phyloP scores from a whole-genome alignment of 257 asterid genomes.

The Thymus quinquecostatus region DNA sequence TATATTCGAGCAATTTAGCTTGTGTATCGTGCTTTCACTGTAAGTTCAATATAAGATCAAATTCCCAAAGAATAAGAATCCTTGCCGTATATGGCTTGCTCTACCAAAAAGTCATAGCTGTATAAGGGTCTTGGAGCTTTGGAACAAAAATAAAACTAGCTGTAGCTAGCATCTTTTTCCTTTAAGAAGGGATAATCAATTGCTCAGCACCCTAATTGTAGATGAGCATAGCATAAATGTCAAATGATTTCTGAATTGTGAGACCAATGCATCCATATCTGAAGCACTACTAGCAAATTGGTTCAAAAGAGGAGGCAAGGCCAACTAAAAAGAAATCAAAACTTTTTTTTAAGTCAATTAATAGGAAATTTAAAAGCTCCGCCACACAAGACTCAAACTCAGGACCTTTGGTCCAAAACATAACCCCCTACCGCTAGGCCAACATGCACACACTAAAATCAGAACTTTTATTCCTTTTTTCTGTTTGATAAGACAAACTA shows the following conservation, averaged over 20 bases:
- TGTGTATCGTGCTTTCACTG: background rate
- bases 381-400: too few species aligned
- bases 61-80: background rate
- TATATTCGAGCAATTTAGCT: background rate
- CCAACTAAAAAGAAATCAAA: background rate
- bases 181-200: background rate
- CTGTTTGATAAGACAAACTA: too few species aligned
- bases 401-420: too few species aligned
- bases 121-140: background rate
- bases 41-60: background rate
- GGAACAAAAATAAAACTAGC: background rate
- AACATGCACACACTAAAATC: too few species aligned
- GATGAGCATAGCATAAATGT: background rate
- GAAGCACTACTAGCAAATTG: background rate
- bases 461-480: too few species aligned
- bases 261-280: background rate
- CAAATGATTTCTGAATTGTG: too few species aligned
- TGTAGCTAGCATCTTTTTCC: background rate
- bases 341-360: too few species aligned
- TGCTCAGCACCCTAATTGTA: background rate
- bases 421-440: too few species aligned
- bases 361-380: too few species aligned
- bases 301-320: slow-evolving; percentile 1
- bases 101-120: background rate
- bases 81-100: background rate